phyloP scores from a whole-genome alignment of 192 early-diverging fungal species.

The Phycomyces nitens region DNA sequence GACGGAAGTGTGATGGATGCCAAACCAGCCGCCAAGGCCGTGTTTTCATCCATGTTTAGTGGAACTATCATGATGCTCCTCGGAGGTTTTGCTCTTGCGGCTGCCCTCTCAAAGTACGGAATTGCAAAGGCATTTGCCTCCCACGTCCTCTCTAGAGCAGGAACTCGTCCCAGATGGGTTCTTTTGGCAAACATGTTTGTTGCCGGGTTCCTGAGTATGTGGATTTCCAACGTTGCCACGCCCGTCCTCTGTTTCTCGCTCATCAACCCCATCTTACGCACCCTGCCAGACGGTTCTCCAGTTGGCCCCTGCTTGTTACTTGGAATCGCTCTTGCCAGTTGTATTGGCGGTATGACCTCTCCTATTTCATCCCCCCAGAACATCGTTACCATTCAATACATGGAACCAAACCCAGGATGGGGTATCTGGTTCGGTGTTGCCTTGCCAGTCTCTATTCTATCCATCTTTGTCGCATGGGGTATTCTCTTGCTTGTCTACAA shows the following conservation, averaged over 20 bases:
- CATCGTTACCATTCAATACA: slow-evolving; percentile 71
- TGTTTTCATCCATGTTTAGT: slow-evolving; percentile 73
- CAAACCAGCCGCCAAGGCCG: slow-evolving; percentile 50
- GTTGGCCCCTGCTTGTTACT: slow-evolving; percentile 67
- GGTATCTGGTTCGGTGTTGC: slow-evolving; percentile 65
- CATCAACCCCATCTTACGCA: slow-evolving; percentile 67
- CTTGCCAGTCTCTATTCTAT: slow-evolving; percentile 63
- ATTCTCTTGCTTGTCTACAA: slow-evolving; percentile 61
- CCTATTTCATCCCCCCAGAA: slow-evolving; percentile 80
- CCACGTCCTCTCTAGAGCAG: slow-evolving; percentile 62
- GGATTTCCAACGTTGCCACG: slow-evolving; percentile 78
- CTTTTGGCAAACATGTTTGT: slow-evolving; percentile 77
- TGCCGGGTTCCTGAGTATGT: slow-evolving; percentile 71
- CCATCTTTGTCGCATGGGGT: slow-evolving; percentile 61
- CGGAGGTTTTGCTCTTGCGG: slow-evolving; percentile 74
- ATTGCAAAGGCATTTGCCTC: slow-evolving; percentile 70
- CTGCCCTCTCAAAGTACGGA: slow-evolving; percentile 69
- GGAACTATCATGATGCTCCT: slow-evolving; percentile 74
- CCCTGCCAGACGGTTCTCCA: slow-evolving; percentile 51
- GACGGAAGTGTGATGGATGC: slow-evolving; percentile 36
- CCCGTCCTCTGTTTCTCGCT: slow-evolving; percentile 76
- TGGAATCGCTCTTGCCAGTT: slow-evolving; percentile 72
- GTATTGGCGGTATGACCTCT: slow-evolving; percentile 75
- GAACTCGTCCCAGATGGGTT: slow-evolving; percentile 60
- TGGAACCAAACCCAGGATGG: slow-evolving; percentile 67